phyloP scores from a whole-genome alignment of 2,329 filamentous ascomycete species.

The Ophioceras dolichostomum region DNA sequence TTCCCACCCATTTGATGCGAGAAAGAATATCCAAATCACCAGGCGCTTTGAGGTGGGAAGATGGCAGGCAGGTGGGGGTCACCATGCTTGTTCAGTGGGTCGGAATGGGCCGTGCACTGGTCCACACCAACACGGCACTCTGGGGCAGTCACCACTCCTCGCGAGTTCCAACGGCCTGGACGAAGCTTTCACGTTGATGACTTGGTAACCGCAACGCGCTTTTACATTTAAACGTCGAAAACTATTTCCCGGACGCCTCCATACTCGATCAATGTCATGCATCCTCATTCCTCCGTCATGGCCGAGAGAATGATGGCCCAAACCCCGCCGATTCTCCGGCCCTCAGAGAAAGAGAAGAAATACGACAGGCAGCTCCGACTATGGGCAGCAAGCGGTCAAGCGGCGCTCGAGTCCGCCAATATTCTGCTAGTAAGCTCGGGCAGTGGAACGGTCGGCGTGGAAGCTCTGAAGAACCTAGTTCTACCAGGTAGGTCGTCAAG shows the following conservation, averaged over 20 bases:
- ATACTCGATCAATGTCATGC: neutral
- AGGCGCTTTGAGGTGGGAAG: no score
- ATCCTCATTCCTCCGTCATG: conserved; percentile 18
- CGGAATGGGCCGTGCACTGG: neutral
- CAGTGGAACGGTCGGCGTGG: conserved; percentile 75
- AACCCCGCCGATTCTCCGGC: conserved; percentile 35
- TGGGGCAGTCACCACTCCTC: no score
- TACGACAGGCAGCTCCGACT: conserved; percentile 93
- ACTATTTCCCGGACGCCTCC: neutral
- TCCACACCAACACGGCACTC: neutral
- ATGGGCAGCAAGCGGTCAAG: conserved; percentile 88
- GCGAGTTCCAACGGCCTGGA: no score
- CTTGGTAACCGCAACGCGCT: neutral
- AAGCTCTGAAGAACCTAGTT: conserved; percentile 94
- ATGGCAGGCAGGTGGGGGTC: no score
- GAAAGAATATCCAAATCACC: no score
- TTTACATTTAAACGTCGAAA: neutral
- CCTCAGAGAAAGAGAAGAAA: conserved; percentile 55
- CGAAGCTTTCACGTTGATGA: no score
- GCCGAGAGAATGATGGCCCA: conserved; percentile 31
- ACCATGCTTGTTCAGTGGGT: no score
- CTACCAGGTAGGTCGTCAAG: conserved; percentile 51
- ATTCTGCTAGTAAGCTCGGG: conserved; percentile 86
- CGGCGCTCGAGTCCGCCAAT: conserved; percentile 79
- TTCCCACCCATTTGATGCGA: no score